Base-by-base conservation (phyloP, 176 grass and related monocot species). In the Phyllostachys edulis region DNA sequence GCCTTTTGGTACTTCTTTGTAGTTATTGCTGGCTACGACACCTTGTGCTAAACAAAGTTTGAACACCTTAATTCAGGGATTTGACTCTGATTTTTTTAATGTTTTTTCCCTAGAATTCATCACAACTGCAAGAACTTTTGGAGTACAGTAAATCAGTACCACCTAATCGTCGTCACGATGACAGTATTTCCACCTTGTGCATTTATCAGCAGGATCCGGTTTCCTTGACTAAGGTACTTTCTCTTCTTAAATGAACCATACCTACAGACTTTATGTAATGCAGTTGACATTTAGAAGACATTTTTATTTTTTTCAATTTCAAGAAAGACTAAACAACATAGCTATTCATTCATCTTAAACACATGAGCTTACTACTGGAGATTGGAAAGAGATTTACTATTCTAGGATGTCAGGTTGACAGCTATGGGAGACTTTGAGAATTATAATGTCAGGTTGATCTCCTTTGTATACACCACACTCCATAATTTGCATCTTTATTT, bases 91-190 rank as follows among this genome's bases (percentile, higher is more conserved):
- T 74, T 67, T 65, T n/a, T 87, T 63, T 73, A 32, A 57, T 41
- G 50, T 64, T 10, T 51, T 21, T 34, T 20, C 23, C 9, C 14
- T 80, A 98, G 96, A 89, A 93, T 89, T 77, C 85, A 11, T 86
- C 85, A 79, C 91, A 93, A 87, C 77, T 93, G 39, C 91, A 94
- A 77, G 82, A 98, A 67, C 93, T 98, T 78, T 64, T 98, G 84
- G 85, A 98, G 52, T 87, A 93, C 67, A 89, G 89, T 79, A 98
- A 95, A 90, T 92, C 80, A 39, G 57, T 88, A 20, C 74, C 83
- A 81, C 77, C 81, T 21, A 86, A 55, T 82, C 86, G 54, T 52
- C 84, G 85, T 64, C 95, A 97, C 83, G 95, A 97, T 78, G 73
- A 77, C 82, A 89, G 69, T 90, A 71, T 97, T 64, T 82, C 79